Base-by-base conservation (phyloP, 768 basidiomycete genomes). In the Sarcodon aspratus region DNA sequence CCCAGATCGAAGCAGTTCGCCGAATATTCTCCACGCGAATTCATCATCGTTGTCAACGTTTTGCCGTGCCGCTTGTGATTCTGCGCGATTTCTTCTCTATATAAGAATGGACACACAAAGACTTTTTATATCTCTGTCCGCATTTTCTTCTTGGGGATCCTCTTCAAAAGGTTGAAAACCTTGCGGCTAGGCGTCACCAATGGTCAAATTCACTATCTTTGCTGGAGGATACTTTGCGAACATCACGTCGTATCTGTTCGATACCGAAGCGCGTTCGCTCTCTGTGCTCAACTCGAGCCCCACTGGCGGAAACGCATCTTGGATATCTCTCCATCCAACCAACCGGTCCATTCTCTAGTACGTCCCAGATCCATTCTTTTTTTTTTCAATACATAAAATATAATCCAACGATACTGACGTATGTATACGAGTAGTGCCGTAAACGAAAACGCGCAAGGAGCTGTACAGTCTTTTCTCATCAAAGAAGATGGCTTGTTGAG, bases 181-280 rank as follows among this genome's bases (percentile, higher is more conserved):
- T 27, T 27, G 21, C 21, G 21, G 21, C 21, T 27, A 27, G 21
- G 2, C 21, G 5, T 2, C 21, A 27, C 21, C 21, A 27, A 85
- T 84, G 82, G 82, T 84, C 55, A 71, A 76, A 48, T 77, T 80
- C 57, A 80, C 70, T 4, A 80, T 86, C 52, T 69, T 85, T 34
- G 82, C 82, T 32, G 82, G 82, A 33, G 82, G 82, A 12, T 84
- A 76, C 57, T 61, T 66, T 18, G 62, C 75, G 50, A 80, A 79
- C 55, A 69, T 85, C 48, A 78, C 77, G 2, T 74, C 78, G 0
- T 84, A 83, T 61, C 57, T 76, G 34, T 85, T 85, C 65, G 72
- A 77, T 56, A 63, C 75, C 9, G 66, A 73, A 17, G 64, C 68
- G 15, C 68, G 66, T 12, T 63, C 71, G 6, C 61, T 85, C 46